phyloP scores from a whole-genome alignment of 768 basidiomycete species.

The Pulveroboletus sp. region DNA sequence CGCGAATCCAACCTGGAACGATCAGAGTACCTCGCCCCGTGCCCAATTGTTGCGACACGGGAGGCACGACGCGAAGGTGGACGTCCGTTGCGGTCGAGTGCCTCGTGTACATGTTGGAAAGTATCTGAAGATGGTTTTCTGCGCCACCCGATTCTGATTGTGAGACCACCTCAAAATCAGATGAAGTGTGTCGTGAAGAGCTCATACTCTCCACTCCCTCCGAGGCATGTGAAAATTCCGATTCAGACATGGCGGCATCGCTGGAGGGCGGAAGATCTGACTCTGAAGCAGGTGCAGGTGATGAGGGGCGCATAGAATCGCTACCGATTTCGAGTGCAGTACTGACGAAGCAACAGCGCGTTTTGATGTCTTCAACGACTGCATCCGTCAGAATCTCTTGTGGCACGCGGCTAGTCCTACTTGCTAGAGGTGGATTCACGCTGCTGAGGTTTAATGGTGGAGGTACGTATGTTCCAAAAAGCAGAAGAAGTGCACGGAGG shows the following conservation, averaged over 20 bases:
- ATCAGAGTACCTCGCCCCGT: conserved; percentile 76
- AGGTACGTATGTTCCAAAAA: conserved; percentile 83
- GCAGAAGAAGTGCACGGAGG: conserved; percentile 74
- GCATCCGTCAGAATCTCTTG: conserved; percentile 75
- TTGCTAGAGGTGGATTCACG: conserved; percentile 59
- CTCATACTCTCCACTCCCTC: conserved; percentile 46
- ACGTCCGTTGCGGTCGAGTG: conserved; percentile 79
- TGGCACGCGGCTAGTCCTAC: conserved; percentile 67
- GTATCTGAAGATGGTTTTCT: conserved; percentile 47
- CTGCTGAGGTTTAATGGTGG: conserved; percentile 71
- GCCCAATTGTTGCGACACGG: conserved; percentile 61
- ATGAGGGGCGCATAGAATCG: conserved; percentile 32
- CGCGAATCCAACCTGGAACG: conserved; percentile 94
- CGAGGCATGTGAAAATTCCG: conserved; percentile 57
- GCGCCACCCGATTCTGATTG: conserved; percentile 25
- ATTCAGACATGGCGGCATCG: conserved; percentile 64
- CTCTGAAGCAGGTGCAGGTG: conserved; percentile 33
- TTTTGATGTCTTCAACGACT: conserved; percentile 88
- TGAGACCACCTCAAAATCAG: conserved; percentile 55
- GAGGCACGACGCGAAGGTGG: conserved; percentile 65
- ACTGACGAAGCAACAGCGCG: conserved; percentile 86
- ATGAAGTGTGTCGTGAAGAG: conserved; percentile 49
- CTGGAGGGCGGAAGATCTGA: conserved; percentile 44
- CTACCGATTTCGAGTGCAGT: conserved; percentile 44
- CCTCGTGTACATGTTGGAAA: conserved; percentile 68